These are phyloP conservation scores for Scutellaria barbata DNA, from an alignment of 257 asterid genomes.

Conservation along the genomic window DNA sequence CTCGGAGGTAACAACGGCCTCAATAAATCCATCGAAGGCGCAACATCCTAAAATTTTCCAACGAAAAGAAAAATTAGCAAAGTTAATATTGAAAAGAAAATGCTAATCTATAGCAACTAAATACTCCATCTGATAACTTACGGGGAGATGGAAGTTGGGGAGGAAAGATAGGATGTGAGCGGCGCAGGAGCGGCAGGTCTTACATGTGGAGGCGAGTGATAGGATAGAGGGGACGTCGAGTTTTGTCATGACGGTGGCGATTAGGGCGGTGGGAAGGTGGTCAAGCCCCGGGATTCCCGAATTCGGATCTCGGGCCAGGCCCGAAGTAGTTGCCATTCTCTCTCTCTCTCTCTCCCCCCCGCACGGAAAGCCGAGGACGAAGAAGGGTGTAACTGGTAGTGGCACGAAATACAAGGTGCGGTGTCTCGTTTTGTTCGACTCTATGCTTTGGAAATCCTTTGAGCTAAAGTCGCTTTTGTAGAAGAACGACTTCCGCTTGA, in stretches of 20 bases:
- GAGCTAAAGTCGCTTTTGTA: conserved; percentile 27
- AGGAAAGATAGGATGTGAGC: conserved; percentile 61
- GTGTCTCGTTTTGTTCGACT: conserved; percentile 17
- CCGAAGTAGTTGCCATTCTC: conserved; percentile 53
- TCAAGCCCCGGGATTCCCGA: conserved; percentile 47
- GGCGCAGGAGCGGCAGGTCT: conserved; percentile 69
- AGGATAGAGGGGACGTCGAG: conserved; percentile 80
- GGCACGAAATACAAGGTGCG: conserved; percentile 35
- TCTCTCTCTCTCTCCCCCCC: conserved; percentile 7
- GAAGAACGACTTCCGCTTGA: conserved; percentile 1
- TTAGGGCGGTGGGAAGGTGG: conserved; percentile 71
- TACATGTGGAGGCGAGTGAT: conserved; percentile 89
- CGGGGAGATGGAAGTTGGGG: conserved; percentile 77
- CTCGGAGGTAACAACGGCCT: conserved; percentile 65
- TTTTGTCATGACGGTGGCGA: conserved; percentile 83
- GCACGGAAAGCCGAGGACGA: conserved; percentile 9
- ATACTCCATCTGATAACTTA: conserved; percentile 36
- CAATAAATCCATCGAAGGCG: conserved; percentile 67
- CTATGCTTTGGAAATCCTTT: conserved; percentile 19
- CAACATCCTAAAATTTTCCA: conserved; percentile 58
- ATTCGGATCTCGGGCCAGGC: conserved; percentile 33
- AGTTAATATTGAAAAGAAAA: background rate
- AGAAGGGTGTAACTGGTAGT: conserved; percentile 1
- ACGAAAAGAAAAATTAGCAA: conserved; percentile 15
- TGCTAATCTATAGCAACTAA: background rate